phyloP scores from a whole-genome alignment of 1,284 basidiomycete genomes.

The Crucibulum cyathiforme region DNA sequence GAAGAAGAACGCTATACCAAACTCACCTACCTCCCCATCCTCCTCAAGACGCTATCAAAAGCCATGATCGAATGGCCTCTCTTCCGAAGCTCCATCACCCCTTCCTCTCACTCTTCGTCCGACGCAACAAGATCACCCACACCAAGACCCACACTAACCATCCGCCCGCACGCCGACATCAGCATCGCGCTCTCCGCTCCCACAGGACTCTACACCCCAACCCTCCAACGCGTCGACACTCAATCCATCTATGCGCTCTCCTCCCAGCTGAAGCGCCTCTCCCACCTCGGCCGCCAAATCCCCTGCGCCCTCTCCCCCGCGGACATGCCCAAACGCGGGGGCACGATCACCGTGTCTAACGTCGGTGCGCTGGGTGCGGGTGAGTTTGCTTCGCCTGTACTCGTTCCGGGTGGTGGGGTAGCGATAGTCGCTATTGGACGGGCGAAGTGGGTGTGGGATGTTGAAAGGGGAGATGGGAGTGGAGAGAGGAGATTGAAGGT shows the following conservation, averaged over 20 bases:
- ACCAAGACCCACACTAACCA: slow-evolving; percentile 65
- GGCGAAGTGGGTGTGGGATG: slow-evolving; percentile 84
- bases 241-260: slow-evolving; percentile 72
- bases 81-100: slow-evolving; percentile 75
- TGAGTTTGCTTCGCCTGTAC: slow-evolving; percentile 75
- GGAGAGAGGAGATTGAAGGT: slow-evolving; percentile 75
- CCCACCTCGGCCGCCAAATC: slow-evolving; percentile 67
- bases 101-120: slow-evolving; percentile 28
- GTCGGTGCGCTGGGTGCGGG: slow-evolving; percentile 82
- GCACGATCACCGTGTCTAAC: slow-evolving; percentile 88
- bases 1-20: slow-evolving; percentile 56
- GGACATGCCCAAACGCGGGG: slow-evolving; percentile 73
- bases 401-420: slow-evolving; percentile 88
- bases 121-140: slow-evolving; percentile 10
- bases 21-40: slow-evolving; percentile 80
- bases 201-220: slow-evolving; percentile 88
- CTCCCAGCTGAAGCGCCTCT: slow-evolving; percentile 64
- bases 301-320: slow-evolving; percentile 67
- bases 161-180: slow-evolving; percentile 77
- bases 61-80: slow-evolving; percentile 77
- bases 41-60: slow-evolving; percentile 60
- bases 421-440: slow-evolving; percentile 91
- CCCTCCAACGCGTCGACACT: slow-evolving; percentile 67
- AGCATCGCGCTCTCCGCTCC: slow-evolving; percentile 81
- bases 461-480: slow-evolving; percentile 46